Evolutionary conservation across 2,329 filamentous ascomycete species (phyloP).

Genomic region (Cryphonectria naterciae): DNA sequence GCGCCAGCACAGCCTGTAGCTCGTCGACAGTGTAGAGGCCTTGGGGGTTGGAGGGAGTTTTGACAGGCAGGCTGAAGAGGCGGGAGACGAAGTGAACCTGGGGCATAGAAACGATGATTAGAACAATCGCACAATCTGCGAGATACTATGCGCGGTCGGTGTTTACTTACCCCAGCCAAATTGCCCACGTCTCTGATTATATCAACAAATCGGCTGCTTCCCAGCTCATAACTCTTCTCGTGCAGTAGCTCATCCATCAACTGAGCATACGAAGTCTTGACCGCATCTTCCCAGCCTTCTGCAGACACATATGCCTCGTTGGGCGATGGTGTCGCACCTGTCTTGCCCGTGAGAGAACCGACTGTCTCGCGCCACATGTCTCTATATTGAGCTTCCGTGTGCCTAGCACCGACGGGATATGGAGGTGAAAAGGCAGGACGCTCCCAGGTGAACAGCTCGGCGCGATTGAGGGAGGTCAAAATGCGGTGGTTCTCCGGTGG

Average conservation of each 20-base stretch:
- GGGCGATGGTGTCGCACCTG: neutral
- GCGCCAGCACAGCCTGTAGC: slow-evolving; percentile 64
- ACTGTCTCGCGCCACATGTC: slow-evolving; percentile 68
- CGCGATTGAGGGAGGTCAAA: slow-evolving; percentile 68
- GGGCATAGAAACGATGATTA: neutral
- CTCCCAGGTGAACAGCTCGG: slow-evolving; percentile 70
- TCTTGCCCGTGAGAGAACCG: slow-evolving; percentile 61
- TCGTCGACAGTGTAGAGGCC: slow-evolving; percentile 61
- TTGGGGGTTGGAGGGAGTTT: slow-evolving; percentile 62
- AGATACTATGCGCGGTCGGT: neutral
- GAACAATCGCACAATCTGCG: neutral
- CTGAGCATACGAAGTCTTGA: slow-evolving; percentile 70
- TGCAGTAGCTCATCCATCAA: slow-evolving; percentile 64
- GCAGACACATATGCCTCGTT: slow-evolving; percentile 34
- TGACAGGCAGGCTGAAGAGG: slow-evolving; percentile 68
- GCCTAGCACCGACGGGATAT: slow-evolving; percentile 62
- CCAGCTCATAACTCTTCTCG: slow-evolving; percentile 67
- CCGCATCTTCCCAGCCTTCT: slow-evolving; percentile 62
- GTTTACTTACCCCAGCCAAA: slow-evolving; percentile 44
- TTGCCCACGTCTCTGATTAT: slow-evolving; percentile 73
- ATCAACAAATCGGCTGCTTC: slow-evolving; percentile 68
- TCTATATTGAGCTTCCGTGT: slow-evolving; percentile 65
- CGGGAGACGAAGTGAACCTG: slow-evolving; percentile 67
- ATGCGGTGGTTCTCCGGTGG: slow-evolving; percentile 75
- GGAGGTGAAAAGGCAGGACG: slow-evolving; percentile 58